Evolutionary conservation across 768 basidiomycete genomes (phyloP), one percentile per base, ranked within the genome.

Genomic region (Cyathus striatus): DNA sequence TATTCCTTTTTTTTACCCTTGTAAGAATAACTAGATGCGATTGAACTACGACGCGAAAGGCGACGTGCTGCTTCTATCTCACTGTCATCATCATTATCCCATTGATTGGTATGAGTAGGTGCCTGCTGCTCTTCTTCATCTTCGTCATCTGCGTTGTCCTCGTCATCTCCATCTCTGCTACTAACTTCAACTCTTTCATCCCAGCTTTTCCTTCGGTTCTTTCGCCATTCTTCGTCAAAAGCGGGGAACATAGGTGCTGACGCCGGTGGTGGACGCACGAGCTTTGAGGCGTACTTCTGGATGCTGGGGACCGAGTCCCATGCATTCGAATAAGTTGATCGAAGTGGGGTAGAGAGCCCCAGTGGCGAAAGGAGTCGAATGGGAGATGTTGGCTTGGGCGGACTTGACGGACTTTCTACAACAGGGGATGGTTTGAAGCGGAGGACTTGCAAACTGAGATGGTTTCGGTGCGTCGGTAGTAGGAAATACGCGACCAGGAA

Each of bases 301-400:
- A 92, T 91, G 47, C 80, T 81, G 5, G 90, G 86, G 18, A 87
- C 79, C 27, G 58, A 67, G 54, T 97, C 94, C 90, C 90, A 92
- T 2, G 86, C 87, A 62, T 96, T 91, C 5, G 74, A 65, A 61
- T 87, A 90, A 13, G 70, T 69, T 45, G 27, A 30, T 7, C 27
- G 9, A 7, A 89, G 65, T 12, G 75, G 66, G 13, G 67, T 64
- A 6, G 86, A 83, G 23, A 83, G 68, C 3, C 79, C 79, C 22
- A 73, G 57, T 14, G 74, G 74, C 12, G 75, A 73, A 13, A 72
- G 58, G 23, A 43, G 38, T 26, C 45, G 53, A 47, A 43, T 41
- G 46, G 34, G 44, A 47, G 35, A 18, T 10, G 57, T 24, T 21
- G 58, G 45, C 37, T 53, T 58, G 1, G 70, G 66, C 26, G 58